Conservation (phyloP, 257 asterid species). For the Nicotiana otophora region DNA sequence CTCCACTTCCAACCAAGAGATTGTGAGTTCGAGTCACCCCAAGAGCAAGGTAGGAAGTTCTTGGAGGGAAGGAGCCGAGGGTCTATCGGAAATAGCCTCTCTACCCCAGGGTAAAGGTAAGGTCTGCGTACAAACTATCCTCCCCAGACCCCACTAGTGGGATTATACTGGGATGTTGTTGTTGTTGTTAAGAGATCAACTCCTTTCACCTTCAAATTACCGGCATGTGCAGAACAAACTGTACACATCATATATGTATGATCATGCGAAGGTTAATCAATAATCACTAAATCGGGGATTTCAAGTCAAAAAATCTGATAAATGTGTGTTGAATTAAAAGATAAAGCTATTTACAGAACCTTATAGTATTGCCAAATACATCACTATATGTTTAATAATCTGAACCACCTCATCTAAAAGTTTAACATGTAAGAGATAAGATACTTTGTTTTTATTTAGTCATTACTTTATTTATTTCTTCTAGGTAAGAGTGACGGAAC, state of each 20-base stretch:
- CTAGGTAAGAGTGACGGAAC: not conserved
- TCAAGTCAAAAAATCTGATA: not conserved
- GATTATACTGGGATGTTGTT: too few relatives aligned
- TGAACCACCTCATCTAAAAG: not conserved
- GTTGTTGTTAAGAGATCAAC: too few relatives aligned
- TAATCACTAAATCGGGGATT: not conserved
- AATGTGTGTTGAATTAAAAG: not conserved
- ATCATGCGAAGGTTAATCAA: not conserved
- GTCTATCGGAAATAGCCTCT: too few relatives aligned
- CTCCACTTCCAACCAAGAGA: too few relatives aligned
- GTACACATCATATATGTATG: not conserved
- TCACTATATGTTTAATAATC: not conserved
- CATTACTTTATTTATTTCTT: not conserved
- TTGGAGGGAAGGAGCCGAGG: too few relatives aligned
- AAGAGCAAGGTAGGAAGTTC: too few relatives aligned
- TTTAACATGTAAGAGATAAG: not conserved
- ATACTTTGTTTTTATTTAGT: not conserved
- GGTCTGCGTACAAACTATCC: too few relatives aligned
- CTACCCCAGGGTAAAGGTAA: too few relatives aligned
- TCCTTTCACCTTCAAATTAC: not conserved
- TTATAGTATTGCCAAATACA: not conserved
- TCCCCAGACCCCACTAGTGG: too few relatives aligned
- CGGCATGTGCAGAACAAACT: not conserved
- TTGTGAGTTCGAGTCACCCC: too few relatives aligned
- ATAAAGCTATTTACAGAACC: not conserved